These are phyloP conservation scores for Clarireedia paspali DNA, from an alignment of 2,329 filamentous ascomycete species.

Conservation along the genomic window DNA sequence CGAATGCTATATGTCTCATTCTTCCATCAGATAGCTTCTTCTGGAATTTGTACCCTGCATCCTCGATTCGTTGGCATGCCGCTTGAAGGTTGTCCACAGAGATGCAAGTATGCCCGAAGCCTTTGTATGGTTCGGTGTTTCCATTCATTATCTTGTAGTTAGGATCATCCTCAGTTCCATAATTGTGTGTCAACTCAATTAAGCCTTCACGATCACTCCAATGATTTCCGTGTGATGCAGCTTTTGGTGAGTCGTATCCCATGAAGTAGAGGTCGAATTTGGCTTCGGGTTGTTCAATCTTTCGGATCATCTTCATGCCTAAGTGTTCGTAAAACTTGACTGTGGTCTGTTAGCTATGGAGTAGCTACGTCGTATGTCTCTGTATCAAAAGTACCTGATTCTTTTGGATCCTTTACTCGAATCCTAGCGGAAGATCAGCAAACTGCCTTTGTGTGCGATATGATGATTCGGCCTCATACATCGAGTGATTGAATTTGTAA, in stretches of 20 bases:
- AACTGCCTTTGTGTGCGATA: background rate
- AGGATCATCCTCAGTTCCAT: conserved; percentile 82
- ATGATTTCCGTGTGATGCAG: conserved; percentile 65
- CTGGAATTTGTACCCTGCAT: conserved; percentile 88
- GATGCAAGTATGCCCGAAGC: conserved; percentile 70
- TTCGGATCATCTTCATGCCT: conserved; percentile 76
- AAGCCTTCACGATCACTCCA: conserved; percentile 79
- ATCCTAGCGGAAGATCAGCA: conserved; percentile 49
- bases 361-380: background rate
- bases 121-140: conserved; percentile 77
- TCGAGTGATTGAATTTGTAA: conserved; percentile 86
- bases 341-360: conserved; percentile 22
- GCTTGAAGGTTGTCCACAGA: conserved; percentile 78
- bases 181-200: conserved; percentile 77
- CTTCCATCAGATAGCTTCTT: conserved; percentile 87
- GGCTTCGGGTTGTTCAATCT: conserved; percentile 73
- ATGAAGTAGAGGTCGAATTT: conserved; percentile 97
- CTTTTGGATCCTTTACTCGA: conserved; percentile 88
- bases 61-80: conserved; percentile 81
- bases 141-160: conserved; percentile 79
- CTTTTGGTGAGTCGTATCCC: conserved; percentile 71
- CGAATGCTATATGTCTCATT: conserved; percentile 86
- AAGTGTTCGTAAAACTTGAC: conserved; percentile 93
- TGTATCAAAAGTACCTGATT: conserved; percentile 46
- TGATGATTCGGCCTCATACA: conserved; percentile 42